phyloP scores from a whole-genome alignment of 192 early-diverging fungal genomes.

The Podila minutissima region DNA sequence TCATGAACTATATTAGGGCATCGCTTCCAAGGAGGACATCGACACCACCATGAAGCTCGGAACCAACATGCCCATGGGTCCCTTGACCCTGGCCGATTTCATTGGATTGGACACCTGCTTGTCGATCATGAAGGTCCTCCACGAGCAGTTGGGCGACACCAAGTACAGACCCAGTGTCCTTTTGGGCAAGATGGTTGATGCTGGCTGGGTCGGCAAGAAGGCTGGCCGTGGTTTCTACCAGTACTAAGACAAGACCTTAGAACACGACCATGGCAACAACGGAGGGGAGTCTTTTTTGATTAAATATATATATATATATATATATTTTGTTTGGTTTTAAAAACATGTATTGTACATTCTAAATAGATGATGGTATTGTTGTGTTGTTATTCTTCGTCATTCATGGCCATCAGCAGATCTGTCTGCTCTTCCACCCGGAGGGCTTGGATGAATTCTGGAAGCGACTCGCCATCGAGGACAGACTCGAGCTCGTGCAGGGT shows the following conservation, averaged over 20 bases:
- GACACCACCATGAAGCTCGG: constrained; percentile 99
- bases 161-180: constrained; percentile 96
- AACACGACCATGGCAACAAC: neutral
- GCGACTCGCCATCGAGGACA: constrained; percentile 67
- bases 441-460: constrained; percentile 51
- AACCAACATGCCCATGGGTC: constrained; percentile 98
- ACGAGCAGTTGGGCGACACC: constrained; percentile 89
- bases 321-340: neutral
- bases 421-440: constrained; percentile 43
- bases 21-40: constrained; percentile 93
- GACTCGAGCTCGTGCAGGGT: constrained; percentile 75
- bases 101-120: constrained; percentile 98
- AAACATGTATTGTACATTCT: neutral
- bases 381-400: constrained; percentile 19
- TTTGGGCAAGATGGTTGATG: constrained; percentile 94
- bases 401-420: constrained; percentile 47
- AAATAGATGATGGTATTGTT: neutral
- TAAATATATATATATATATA: neutral
- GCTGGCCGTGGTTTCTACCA: constrained; percentile 89
- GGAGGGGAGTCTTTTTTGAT: neutral
- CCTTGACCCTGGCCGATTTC: constrained; percentile 95
- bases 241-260: constrained; percentile 57
- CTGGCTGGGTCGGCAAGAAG: constrained; percentile 97
- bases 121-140: constrained; percentile 95
- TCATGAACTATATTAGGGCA: constrained; percentile 64